Evolutionary conservation across 805 yeast genomes (phyloP).

Genomic region (Cyberlindnera mycetangii): DNA sequence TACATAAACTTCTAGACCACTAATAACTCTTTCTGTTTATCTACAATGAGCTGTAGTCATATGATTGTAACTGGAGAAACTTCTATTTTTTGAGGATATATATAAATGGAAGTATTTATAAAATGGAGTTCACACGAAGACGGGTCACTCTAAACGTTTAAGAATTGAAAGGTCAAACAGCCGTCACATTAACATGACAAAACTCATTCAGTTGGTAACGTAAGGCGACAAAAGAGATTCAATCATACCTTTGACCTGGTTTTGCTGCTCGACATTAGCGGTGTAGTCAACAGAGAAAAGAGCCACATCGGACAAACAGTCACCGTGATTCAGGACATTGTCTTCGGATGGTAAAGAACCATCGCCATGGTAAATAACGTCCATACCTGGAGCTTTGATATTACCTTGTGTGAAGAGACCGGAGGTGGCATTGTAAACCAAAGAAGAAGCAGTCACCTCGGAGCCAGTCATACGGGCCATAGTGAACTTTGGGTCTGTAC

Average conservation of each 20-base stretch:
- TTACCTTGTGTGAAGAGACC: conserved; percentile 27
- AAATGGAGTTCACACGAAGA: background rate
- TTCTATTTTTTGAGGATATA: no score
- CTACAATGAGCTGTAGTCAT: no score
- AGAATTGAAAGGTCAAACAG: background rate
- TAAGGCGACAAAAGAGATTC: conserved; percentile 12
- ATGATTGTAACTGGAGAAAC: no score
- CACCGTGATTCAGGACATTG: conserved; percentile 26
- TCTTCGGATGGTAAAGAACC: conserved; percentile 43
- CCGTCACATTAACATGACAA: background rate
- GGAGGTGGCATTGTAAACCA: conserved; percentile 38
- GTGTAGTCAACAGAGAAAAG: conserved; percentile 45
- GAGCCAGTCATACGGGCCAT: conserved; percentile 46
- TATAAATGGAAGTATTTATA: background rate
- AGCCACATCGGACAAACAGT: conserved; percentile 43
- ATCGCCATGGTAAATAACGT: conserved; percentile 40
- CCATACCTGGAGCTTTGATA: conserved; percentile 25
- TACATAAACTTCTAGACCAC: no score
- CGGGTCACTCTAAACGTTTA: background rate
- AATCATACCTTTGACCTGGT: conserved; percentile 19
- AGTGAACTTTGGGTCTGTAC: conserved; percentile 42
- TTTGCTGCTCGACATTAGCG: conserved; percentile 19
- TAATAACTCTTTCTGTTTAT: no score
- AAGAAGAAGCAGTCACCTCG: conserved; percentile 10
- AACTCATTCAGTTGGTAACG: background rate